Conservation (phyloP, 768 basidiomycete genomes). For the Podaxis sp. region DNA sequence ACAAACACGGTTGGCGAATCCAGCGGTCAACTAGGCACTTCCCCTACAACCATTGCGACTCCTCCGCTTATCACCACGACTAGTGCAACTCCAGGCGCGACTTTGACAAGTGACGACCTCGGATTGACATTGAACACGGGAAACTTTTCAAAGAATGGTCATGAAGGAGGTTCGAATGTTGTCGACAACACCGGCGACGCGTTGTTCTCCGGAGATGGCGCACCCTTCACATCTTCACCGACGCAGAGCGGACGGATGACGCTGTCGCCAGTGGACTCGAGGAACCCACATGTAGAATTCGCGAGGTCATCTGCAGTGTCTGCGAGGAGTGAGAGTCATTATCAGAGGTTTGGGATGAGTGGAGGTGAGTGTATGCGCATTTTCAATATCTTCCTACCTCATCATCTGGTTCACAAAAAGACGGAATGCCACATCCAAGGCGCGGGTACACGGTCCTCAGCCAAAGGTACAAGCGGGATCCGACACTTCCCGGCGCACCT, state of each 20-base stretch:
- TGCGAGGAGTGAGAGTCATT: neutral
- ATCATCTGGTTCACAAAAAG: neutral
- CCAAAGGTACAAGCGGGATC: neutral
- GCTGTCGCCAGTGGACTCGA: neutral
- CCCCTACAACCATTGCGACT: neutral
- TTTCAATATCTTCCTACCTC: neutral
- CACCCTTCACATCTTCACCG: neutral
- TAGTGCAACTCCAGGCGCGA: slow-evolving; percentile 20
- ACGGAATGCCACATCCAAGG: slow-evolving; percentile 11
- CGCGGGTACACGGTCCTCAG: slow-evolving; percentile 29
- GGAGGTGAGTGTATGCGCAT: neutral
- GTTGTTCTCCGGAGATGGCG: neutral
- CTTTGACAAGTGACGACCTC: slow-evolving; percentile 1
- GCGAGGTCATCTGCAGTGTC: neutral
- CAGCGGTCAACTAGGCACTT: neutral
- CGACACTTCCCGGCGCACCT: neutral
- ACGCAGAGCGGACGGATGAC: neutral
- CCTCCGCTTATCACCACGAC: slow-evolving; percentile 5
- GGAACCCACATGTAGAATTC: neutral
- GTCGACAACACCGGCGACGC: neutral
- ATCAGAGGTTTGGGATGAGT: neutral
- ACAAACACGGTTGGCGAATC: neutral
- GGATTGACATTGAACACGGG: neutral
- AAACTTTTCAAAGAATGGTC: neutral
- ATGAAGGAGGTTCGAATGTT: too few relatives aligned